Evolutionary conservation across 257 asterid genomes (phyloP), one percentile per base, ranked within the genome.

Genomic region (Thymus mandschuricus): DNA sequence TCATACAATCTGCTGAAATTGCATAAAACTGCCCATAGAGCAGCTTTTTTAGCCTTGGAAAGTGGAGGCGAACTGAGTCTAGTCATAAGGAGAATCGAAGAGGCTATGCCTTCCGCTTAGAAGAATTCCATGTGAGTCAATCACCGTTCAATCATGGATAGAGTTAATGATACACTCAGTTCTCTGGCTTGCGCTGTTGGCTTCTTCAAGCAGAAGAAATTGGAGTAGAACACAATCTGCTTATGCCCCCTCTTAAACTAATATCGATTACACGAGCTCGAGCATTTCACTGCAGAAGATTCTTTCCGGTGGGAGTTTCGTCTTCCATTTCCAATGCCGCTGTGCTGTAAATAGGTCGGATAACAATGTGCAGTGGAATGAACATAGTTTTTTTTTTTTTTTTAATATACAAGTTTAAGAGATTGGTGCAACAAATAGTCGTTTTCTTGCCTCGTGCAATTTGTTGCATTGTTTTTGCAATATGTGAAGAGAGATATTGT

Each of bases 1-100:
- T 79, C 97, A 5, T 91, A 85, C 86, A 91, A 89, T 83, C 86
- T 94, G 50, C 91, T 94, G 56, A 91, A 91, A 71, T 87, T 91
- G 97, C 96, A 94, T 44, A 88, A 80, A 61, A 80, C 70, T 49
- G 97, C 97, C n/a, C 97, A 94, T 75, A 79, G 88, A 60, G 97
- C 96, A 10, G 97, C 96, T 21, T 85, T 89, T 60, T 81, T 78
- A 73, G 96, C 96, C 75, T 80, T 91, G 81, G 92, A 89, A 80
- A 79, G 68, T 31, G 96, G 96, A 67, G 75, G 76, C 73, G 86
- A 89, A 77, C 80, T 89, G 81, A 86, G 97, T 76, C 65, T 81
- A 34, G 90, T 89, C 69, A 88, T 94, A 62, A 82, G 82, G 78
- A 85, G 75, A 60, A 86, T 94, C 3, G 98, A 94, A 84, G 95